phyloP scores from a whole-genome alignment of 805 yeast species.

The Saccharomycopsis schoenii region DNA sequence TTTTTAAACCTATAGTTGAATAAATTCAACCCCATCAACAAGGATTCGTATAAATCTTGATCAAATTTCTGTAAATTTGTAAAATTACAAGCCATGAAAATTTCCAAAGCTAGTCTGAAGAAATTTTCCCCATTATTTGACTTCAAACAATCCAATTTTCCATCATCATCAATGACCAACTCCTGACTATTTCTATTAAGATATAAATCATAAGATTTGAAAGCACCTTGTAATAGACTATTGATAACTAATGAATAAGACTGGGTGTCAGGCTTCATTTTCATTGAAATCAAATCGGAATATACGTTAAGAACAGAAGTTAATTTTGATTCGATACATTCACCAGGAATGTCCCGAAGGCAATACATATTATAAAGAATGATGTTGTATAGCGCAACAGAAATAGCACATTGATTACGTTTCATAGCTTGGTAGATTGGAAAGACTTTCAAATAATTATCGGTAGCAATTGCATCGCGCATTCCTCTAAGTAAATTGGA shows the following conservation, averaged over 20 bases:
- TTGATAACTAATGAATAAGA: constrained; percentile 13
- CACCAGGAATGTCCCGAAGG: constrained; percentile 13
- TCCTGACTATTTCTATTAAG: constrained; percentile 8
- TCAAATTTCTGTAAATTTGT: constrained; percentile 5
- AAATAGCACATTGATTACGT: constrained; percentile 9
- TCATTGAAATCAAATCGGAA: constrained; percentile 14
- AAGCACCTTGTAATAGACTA: constrained; percentile 15
- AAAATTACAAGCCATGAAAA: constrained; percentile 17
- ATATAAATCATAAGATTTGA: constrained; percentile 6
- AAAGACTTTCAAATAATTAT: constrained; percentile 4
- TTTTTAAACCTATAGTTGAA: constrained; percentile 11
- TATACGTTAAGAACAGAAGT: constrained; percentile 17
- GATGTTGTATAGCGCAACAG: constrained; percentile 10
- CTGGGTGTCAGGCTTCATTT: constrained; percentile 11
- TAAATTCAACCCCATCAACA: constrained; percentile 13
- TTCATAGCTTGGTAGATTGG: constrained; percentile 18
- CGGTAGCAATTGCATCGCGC: background rate
- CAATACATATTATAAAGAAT: constrained; percentile 7
- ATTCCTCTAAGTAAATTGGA: background rate
- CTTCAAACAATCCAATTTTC: background rate
- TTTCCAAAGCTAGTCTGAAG: constrained; percentile 17
- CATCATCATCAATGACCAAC: constrained; percentile 12
- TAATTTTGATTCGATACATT: constrained; percentile 12
- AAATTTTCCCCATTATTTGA: constrained; percentile 15
- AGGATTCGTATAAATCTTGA: constrained; percentile 11